Evolutionary conservation across 371 early-diverging fungal species (phyloP), one percentile per base, ranked within the genome.

Genomic region (Massospora cicadina): DNA sequence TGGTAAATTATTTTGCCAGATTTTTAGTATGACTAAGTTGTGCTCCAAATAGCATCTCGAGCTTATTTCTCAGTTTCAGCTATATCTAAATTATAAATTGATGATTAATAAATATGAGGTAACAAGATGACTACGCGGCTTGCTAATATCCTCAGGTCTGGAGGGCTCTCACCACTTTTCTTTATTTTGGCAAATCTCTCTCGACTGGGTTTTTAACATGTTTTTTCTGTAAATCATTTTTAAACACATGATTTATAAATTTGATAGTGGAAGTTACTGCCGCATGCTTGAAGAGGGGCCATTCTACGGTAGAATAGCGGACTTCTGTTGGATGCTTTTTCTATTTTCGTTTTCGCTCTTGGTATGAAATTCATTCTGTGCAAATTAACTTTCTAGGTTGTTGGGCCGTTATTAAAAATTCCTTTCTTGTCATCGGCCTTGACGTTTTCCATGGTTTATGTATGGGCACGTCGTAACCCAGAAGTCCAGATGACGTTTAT

Each of bases 381-480:
- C 61, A 7, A 29, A 55, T 17, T 13, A 57, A 28, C 57, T 26
- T 43, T 26, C 56, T 72, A 91, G 91, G 68, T 80, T 28, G 61
- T 88, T 28, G 71, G 85, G 13, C 86, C 90, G 30, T 75, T 87
- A 55, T 72, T 88, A 25, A 77, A 75, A 30, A 77, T 90, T 67
- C 86, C 86, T 2, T 95, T 95, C 72, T 74, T 95, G 66, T 88
- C 88, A 1, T 79, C 88, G 5, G 80, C 93, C 7, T 75, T 98
- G 29, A 85, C 89, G 1, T 88, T 88, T 68, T 81, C 89, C 53
- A 74, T 98, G 69, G 89, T 91, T 0, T 98, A 98, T 70, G 77
- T 98, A 33, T 98, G 98, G 98, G 85, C 95, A 30, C 79, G 97
- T 53, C 82, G 90, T 56, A 93, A 95, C 72, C 90, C 94, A 5